Percentiles rank a stretch among this genome's conserved stretches.
phyloP scores from a whole-genome alignment of 2,329 filamentous ascomycete genomes.

The Thelonectria rubi region DNA sequence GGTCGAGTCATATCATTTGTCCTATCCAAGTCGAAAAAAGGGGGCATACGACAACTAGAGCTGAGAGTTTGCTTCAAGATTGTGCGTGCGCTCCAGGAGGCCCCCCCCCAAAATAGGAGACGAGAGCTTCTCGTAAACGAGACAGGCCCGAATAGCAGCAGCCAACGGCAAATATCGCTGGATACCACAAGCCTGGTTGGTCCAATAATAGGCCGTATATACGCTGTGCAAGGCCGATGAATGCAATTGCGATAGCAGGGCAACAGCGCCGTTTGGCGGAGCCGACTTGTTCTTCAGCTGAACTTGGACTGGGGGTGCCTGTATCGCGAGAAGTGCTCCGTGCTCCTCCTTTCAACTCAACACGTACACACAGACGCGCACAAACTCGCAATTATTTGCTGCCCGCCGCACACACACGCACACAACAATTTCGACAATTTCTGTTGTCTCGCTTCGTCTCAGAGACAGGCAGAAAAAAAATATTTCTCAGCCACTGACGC shows the following conservation, averaged over 20 bases:
- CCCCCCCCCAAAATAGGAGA: slow-evolving; percentile 19
- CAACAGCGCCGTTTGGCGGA: slow-evolving; percentile 18
- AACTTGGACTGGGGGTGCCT: slow-evolving; percentile 31
- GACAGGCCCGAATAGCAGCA: slow-evolving; percentile 30
- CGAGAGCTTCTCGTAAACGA: slow-evolving; percentile 1
- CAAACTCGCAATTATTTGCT: slow-evolving; percentile 22
- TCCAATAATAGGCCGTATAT: slow-evolving; percentile 5
- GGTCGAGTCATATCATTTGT: slow-evolving; percentile 29
- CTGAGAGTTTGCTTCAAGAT: slow-evolving; percentile 6
- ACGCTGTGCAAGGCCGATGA: slow-evolving; percentile 3
- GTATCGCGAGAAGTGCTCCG: slow-evolving; percentile 30
- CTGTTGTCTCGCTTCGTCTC: slow-evolving; percentile 30
- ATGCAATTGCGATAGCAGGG: slow-evolving; percentile 20
- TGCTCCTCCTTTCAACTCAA: slow-evolving; percentile 27
- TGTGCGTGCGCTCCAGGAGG: slow-evolving; percentile 24
- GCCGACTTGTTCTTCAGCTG: slow-evolving; percentile 35
- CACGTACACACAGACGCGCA: slow-evolving; percentile 30
- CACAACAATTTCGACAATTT: slow-evolving; percentile 28
- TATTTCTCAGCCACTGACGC: slow-evolving; percentile 29
- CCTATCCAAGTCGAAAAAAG: background rate
- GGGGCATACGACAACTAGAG: background rate
- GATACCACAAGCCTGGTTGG: background rate
- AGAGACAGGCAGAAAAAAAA: slow-evolving; percentile 3
- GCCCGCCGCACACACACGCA: slow-evolving; percentile 20
- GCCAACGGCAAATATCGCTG: slow-evolving; percentile 25